phyloP scores from a whole-genome alignment of 2,329 filamentous ascomycete species.

The Aspergillus alliaceus region DNA sequence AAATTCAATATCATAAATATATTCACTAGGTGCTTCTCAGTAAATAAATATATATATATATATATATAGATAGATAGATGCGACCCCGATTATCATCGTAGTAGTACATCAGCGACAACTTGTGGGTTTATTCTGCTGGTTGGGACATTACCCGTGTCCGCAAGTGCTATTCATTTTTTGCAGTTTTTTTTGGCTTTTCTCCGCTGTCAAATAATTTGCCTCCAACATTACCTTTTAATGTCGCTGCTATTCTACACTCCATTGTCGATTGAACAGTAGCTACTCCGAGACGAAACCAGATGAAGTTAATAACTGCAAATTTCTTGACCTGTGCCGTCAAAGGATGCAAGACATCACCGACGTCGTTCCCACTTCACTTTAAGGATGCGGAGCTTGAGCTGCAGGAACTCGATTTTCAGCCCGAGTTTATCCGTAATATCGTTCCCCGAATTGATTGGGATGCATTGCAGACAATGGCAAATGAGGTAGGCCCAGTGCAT shows the following conservation, averaged over 20 bases:
- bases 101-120: no score
- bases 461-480: slow-evolving; percentile 71
- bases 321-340: slow-evolving; percentile 97
- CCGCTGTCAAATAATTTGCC: background rate
- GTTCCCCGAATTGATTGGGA: slow-evolving; percentile 87
- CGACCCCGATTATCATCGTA: no score
- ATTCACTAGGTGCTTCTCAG: background rate
- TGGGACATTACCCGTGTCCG: background rate
- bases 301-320: slow-evolving; percentile 96
- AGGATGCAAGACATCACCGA: slow-evolving; percentile 77
- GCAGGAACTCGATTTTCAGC: slow-evolving; percentile 77
- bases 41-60: background rate
- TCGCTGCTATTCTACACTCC: background rate
- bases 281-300: slow-evolving; percentile 39
- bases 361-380: slow-evolving; percentile 87
- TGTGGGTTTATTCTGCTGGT: background rate
- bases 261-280: background rate
- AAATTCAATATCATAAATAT: background rate
- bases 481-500: slow-evolving; percentile 52
- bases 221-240: background rate
- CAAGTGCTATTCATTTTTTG: background rate
- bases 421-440: slow-evolving; percentile 78
- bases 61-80: no score
- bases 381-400: slow-evolving; percentile 88
- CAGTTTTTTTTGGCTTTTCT: background rate